phyloP scores from a whole-genome alignment of 345 rosid species.

The Capsella bursapastoris region DNA sequence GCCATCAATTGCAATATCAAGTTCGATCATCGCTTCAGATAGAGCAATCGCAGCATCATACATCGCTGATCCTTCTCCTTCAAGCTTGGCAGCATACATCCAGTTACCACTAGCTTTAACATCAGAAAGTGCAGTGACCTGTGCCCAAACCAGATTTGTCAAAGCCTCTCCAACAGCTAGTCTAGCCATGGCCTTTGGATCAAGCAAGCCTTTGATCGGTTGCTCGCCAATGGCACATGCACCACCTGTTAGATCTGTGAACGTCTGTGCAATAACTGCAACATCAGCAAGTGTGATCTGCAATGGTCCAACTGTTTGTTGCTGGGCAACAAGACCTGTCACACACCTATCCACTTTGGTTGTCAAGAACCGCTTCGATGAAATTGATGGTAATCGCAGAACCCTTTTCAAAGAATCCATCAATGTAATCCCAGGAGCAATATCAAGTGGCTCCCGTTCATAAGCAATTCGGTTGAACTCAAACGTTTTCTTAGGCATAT shows the following conservation, averaged over 20 bases:
- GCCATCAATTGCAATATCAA: conserved; percentile 96
- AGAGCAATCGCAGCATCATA: conserved; percentile 89
- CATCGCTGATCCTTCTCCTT: conserved; percentile 96
- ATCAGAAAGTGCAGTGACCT: conserved; percentile 83
- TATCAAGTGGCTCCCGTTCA: conserved; percentile 71
- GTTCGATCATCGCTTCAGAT: conserved; percentile 87
- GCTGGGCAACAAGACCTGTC: conserved; percentile 97
- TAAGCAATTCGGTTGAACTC: conserved; percentile 63
- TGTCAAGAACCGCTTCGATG: conserved; percentile 85
- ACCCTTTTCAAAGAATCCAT: conserved; percentile 88
- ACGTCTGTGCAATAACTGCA: conserved; percentile 93
- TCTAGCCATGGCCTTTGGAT: conserved; percentile 97
- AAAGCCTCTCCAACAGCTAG: conserved; percentile 93
- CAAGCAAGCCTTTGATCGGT: conserved; percentile 81
- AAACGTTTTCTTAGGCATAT: conserved; percentile 89
- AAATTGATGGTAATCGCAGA: conserved; percentile 79
- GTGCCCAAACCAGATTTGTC: conserved; percentile 94
- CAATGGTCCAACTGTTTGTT: conserved; percentile 95
- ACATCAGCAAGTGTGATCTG: conserved; percentile 94
- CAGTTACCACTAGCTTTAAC: conserved; percentile 97
- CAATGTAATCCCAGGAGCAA: conserved; percentile 85
- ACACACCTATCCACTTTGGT: conserved; percentile 96
- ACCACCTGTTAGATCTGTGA: conserved; percentile 77
- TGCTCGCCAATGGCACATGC: conserved; percentile 96
- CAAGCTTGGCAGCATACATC: conserved; percentile 99